Evolutionary conservation across 345 rosid species (phyloP).

Genomic region (Schrenkiella parvula): DNA sequence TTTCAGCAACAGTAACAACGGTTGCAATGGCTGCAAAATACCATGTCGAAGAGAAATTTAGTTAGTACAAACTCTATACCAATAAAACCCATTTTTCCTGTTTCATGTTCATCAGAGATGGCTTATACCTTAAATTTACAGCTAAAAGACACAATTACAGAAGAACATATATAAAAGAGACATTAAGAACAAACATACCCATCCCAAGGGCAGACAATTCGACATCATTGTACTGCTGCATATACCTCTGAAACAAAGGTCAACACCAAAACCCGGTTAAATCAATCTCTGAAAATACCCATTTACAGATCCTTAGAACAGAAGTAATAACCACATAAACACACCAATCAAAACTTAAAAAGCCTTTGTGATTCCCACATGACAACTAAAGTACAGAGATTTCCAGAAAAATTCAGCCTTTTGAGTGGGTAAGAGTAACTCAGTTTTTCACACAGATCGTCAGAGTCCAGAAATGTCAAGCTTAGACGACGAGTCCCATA

Average conservation of each 20-base stretch:
- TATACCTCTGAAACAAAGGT: constrained; percentile 58
- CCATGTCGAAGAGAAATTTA: background rate
- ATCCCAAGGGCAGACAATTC: constrained; percentile 89
- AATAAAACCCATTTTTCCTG: background rate
- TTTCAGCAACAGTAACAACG: constrained; percentile 77
- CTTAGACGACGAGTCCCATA: background rate
- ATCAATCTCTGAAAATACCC: background rate
- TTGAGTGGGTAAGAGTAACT: background rate
- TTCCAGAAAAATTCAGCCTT: background rate
- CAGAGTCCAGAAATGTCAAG: background rate
- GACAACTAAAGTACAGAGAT: background rate
- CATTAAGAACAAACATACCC: constrained; percentile 47
- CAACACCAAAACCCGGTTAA: background rate
- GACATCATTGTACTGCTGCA: constrained; percentile 87
- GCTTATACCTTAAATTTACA: background rate
- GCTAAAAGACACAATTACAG: background rate
- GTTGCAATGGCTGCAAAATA: constrained; percentile 73
- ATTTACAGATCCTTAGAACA: background rate
- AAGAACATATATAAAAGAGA: background rate
- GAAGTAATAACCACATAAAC: background rate
- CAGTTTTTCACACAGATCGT: background rate
- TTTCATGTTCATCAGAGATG: background rate
- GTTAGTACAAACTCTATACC: background rate
- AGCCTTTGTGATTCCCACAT: background rate
- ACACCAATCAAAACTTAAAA: background rate